Base-by-base conservation (phyloP, 768 basidiomycete genomes). In the Lactifluus subvellereus region DNA sequence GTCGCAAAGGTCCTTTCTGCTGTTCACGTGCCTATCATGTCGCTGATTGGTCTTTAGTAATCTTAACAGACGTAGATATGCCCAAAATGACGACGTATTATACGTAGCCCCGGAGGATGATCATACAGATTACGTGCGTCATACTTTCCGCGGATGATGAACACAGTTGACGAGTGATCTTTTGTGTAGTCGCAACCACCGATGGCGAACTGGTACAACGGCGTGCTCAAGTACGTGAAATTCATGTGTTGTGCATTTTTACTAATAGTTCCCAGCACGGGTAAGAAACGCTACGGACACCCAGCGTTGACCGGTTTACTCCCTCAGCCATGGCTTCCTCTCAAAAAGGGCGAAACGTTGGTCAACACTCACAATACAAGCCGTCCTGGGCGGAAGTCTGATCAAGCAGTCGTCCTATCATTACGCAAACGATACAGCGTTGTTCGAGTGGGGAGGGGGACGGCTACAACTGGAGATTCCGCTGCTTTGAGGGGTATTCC, bases 61-160 rank as follows among this genome's bases (percentile, higher is more conserved):
- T 69, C 73, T 98, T 59, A 96, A 86, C 69, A 83, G 90, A 54
- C 79, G 91, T 62, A 79, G 95, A 67, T 98, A 98, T 71, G 92
- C 91, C 2, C 86, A 91, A 70, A 93, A 94, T 69, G 95, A 97
- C 67, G 95, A 97, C 67, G 94, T 90, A 1, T 73, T 98, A 35
- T 98, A 98, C 70, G 91, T 97, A 57, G 96, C 95, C 6, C 94
- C 94, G 0, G 93, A 95, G 69, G 94, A 96, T 71, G 89, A 91
- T 68, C 79, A 89, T 38, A 95, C 94, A 18, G 91, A 95, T 75
- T 95, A 95, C 73, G 89, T 89, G 66, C 63, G 81, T 74, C 1
- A 48, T 59, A 42, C 32, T 32, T n/a, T 42, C 6, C 57, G 22
- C 42, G 35, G 32, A 16, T 9, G 16, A 18, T 2, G 6, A 53